Evolutionary conservation across 768 basidiomycete species (phyloP).

Genomic region (Phylloporus arenicola): DNA sequence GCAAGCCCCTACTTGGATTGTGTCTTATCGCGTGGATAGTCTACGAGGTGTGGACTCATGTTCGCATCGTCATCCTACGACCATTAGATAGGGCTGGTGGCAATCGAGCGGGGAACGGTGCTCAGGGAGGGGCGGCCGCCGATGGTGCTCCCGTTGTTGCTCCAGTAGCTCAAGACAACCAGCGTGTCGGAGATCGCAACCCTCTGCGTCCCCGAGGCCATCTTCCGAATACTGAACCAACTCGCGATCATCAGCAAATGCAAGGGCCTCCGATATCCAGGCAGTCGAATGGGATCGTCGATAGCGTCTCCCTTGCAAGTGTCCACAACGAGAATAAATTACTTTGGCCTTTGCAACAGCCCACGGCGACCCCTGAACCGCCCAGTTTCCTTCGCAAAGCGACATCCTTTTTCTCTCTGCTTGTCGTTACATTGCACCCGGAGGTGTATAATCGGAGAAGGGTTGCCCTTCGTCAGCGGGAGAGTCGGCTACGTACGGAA

Average conservation of each 20-base stretch:
- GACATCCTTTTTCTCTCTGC: conserved; percentile 49
- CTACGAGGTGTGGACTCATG: conserved; percentile 71
- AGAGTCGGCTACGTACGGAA: conserved; percentile 65
- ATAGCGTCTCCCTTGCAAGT: conserved; percentile 53
- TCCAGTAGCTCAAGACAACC: conserved; percentile 14
- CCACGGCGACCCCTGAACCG: conserved; percentile 25
- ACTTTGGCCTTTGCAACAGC: conserved; percentile 33
- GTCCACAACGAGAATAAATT: conserved; percentile 51
- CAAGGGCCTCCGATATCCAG: conserved; percentile 28
- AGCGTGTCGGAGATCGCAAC: conserved; percentile 13
- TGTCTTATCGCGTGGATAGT: conserved; percentile 64
- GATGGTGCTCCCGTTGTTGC: conserved; percentile 23
- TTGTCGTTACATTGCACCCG: conserved; percentile 62
- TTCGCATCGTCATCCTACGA: conserved; percentile 44
- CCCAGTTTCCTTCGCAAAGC: conserved; percentile 48
- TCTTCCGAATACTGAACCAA: conserved; percentile 12
- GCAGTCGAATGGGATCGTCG: conserved; percentile 36
- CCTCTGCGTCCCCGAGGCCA: conserved; percentile 13
- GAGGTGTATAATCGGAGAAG: conserved; percentile 71
- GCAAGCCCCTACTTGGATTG: conserved; percentile 65
- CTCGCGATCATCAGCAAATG: conserved; percentile 15
- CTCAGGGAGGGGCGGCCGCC: conserved; percentile 12
- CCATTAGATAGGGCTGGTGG: conserved; percentile 31
- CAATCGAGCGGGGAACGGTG: conserved; percentile 21
- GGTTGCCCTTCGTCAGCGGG: conserved; percentile 50